These are phyloP conservation scores for Blastosporella zonata DNA, from an alignment of 1,284 basidiomycete genomes.

Conservation along the genomic window DNA sequence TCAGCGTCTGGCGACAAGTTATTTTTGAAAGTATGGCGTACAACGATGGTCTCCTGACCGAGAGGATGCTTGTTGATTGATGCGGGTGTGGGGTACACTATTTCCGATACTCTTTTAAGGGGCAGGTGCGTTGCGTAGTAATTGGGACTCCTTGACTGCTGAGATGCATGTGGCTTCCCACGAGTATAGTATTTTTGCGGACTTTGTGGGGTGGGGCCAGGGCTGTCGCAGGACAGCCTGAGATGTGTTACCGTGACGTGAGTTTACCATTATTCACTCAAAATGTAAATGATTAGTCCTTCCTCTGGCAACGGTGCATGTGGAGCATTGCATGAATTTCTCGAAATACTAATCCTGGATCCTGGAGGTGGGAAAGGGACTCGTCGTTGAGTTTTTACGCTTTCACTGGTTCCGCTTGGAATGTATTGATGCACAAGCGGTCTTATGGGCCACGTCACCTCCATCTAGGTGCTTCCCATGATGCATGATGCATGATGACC, in stretches of 20 bases:
- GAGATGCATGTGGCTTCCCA: conserved; percentile 30
- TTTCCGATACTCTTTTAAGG: conserved; percentile 28
- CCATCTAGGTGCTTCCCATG: conserved; percentile 5
- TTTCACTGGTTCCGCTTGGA: conserved; percentile 12
- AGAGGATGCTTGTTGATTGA: conserved; percentile 72
- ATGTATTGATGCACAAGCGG: conserved; percentile 16
- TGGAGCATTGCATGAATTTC: conserved; percentile 13
- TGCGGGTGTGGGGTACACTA: conserved; percentile 13
- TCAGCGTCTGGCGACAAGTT: conserved; percentile 82
- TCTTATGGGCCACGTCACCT: conserved; percentile 5
- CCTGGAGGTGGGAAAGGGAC: conserved; percentile 3
- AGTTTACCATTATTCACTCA: conserved; percentile 45
- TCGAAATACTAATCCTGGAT: conserved; percentile 6
- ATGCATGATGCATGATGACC: not conserved
- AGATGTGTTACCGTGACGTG: conserved; percentile 36
- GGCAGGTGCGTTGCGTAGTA: conserved; percentile 45
- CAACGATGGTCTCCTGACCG: conserved; percentile 77
- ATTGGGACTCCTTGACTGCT: conserved; percentile 36
- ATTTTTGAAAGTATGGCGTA: conserved; percentile 91
- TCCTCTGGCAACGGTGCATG: conserved; percentile 20
- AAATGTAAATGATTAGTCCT: conserved; percentile 42
- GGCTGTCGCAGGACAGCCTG: conserved; percentile 23
- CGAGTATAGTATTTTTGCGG: conserved; percentile 21
- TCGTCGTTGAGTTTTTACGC: conserved; percentile 19
- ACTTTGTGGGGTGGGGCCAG: conserved; percentile 16